These are phyloP conservation scores for Chaetomidium leptoderma DNA, from an alignment of 495 filamentous ascomycete genomes.

Conservation along the genomic window DNA sequence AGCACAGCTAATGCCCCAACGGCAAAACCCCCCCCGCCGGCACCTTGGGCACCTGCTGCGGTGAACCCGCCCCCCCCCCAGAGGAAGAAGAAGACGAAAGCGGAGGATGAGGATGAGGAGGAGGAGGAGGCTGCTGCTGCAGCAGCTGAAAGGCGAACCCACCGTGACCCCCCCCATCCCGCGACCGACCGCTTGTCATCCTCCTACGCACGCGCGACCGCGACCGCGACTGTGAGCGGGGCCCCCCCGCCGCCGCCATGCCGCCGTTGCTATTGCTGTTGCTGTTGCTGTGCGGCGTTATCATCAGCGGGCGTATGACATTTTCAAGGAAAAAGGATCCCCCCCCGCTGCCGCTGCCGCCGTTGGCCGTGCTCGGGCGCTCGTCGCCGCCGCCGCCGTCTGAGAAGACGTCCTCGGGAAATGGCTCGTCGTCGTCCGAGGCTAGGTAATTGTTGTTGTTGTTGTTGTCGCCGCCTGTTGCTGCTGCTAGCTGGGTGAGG, in stretches of 20 bases:
- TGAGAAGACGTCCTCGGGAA: conserved; percentile 50
- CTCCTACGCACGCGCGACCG: not conserved
- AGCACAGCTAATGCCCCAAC: not conserved
- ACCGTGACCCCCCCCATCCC: not conserved
- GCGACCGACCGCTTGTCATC: not conserved
- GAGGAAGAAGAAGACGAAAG: too few species aligned
- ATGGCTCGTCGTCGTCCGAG: conserved; percentile 47
- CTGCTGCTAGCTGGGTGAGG: conserved; percentile 39
- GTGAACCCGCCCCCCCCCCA: too few species aligned
- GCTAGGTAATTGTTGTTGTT: too few species aligned
- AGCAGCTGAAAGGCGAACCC: not conserved
- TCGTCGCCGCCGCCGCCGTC: conserved; percentile 53
- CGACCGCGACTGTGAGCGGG: not conserved
- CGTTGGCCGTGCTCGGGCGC: conserved; percentile 31
- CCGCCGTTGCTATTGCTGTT: not conserved
- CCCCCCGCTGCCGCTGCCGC: conserved; percentile 21
- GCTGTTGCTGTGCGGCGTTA: conserved; percentile 39
- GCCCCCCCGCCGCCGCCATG: too few species aligned
- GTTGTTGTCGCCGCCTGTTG: conserved; percentile 50
- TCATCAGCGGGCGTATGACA: conserved; percentile 57
- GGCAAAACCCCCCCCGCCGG: conserved; percentile 23
- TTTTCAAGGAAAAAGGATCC: conserved; percentile 60
- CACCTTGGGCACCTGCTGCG: conserved; percentile 18
- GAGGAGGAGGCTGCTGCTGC: conserved; percentile 1
- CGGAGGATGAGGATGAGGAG: too few species aligned